Evolutionary conservation across 345 rosid species (phyloP).

Genomic region (Lepidium didymum): DNA sequence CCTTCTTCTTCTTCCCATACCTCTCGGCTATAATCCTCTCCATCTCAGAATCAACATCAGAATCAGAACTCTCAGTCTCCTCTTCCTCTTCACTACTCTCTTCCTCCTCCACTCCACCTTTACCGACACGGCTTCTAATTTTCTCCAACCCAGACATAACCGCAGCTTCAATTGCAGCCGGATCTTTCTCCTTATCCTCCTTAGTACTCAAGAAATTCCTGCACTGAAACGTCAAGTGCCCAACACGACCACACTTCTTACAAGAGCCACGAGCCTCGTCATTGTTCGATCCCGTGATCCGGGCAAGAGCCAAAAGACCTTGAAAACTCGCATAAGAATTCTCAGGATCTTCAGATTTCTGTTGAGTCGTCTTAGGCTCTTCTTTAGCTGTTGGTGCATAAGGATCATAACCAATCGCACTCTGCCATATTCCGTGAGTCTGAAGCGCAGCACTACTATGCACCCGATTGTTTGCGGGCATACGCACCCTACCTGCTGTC

Average conservation of each 20-base stretch:
- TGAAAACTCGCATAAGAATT: constrained; percentile 79
- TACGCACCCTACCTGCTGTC: constrained; percentile 99
- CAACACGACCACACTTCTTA: constrained; percentile 89
- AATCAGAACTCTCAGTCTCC: constrained; percentile 75
- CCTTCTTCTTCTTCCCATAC: constrained; percentile 49
- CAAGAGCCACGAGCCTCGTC: constrained; percentile 92
- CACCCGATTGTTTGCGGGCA: constrained; percentile 98
- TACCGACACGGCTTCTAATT: constrained; percentile 46
- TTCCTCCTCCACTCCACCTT: constrained; percentile 37
- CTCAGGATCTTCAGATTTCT: constrained; percentile 38
- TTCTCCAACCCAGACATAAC: constrained; percentile 68
- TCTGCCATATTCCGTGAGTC: constrained; percentile 98
- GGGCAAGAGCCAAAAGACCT: constrained; percentile 81
- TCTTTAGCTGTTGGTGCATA: constrained; percentile 82
- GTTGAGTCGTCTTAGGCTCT: constrained; percentile 49
- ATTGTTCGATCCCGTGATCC: constrained; percentile 63
- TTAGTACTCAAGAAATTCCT: constrained; percentile 77
- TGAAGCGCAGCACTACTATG: constrained; percentile 98
- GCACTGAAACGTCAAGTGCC: constrained; percentile 86
- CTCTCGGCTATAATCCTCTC: constrained; percentile 85
- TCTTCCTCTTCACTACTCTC: constrained; percentile 67
- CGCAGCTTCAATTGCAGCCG: constrained; percentile 45
- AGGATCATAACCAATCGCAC: constrained; percentile 92
- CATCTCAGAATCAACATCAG: constrained; percentile 78
- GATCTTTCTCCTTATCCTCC: constrained; percentile 70